These are phyloP conservation scores for Malus hybrid DNA, from an alignment of 331 rosid species.

Conservation along the genomic window DNA sequence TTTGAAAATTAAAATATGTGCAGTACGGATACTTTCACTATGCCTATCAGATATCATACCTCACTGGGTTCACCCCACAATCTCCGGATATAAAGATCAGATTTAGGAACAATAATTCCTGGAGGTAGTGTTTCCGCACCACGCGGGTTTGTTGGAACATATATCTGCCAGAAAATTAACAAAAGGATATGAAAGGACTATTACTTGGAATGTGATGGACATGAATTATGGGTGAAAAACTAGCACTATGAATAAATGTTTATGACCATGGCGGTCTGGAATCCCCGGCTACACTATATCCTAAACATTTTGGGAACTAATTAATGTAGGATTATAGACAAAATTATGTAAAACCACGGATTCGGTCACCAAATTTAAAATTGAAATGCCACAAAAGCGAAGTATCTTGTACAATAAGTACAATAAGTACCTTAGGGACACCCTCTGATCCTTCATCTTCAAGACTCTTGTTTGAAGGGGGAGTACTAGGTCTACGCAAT, in stretches of 20 bases:
- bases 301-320: background rate
- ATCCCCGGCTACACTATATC: background rate
- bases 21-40: background rate
- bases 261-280: background rate
- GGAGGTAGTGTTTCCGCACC: slow-evolving; percentile 94
- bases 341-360: background rate
- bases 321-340: background rate
- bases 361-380: background rate
- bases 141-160: slow-evolving; percentile 79
- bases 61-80: slow-evolving; percentile 95
- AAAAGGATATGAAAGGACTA: background rate
- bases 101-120: slow-evolving; percentile 66
- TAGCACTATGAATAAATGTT: background rate
- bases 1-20: background rate
- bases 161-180: slow-evolving; percentile 42
- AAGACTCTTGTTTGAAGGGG: slow-evolving; percentile 23
- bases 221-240: background rate
- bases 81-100: slow-evolving; percentile 77
- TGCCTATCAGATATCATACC: slow-evolving; percentile 32
- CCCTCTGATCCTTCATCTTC: slow-evolving; percentile 49
- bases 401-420: background rate
- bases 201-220: background rate
- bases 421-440: slow-evolving; percentile 52
- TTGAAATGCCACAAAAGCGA: background rate
- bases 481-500: slow-evolving; percentile 34